Conservation (phyloP, 768 basidiomycete species). For the Arthromyces matolae region DNA sequence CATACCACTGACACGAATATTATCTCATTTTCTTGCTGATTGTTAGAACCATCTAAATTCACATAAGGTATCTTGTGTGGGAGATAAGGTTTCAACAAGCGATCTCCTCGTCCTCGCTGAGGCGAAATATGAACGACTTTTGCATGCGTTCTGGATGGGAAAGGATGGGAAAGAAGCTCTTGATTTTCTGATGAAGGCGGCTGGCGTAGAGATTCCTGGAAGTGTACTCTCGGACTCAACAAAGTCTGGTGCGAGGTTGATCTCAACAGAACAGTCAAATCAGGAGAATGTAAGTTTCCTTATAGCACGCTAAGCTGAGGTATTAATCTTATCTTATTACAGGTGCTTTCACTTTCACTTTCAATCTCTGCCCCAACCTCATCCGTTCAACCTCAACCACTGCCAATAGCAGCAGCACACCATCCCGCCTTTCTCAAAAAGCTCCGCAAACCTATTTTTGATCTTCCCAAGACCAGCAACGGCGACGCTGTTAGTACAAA, state of each 20-base stretch:
- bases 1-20: not conserved
- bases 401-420: conserved; percentile 46
- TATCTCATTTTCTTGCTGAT: not conserved
- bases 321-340: not conserved
- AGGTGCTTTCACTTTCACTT: not conserved
- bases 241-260: not conserved
- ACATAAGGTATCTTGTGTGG: no score
- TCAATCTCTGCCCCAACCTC: not conserved
- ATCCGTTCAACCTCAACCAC: conserved; percentile 19
- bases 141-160: conserved; percentile 23
- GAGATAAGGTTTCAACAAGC: conserved; percentile 26
- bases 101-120: conserved; percentile 28
- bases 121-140: conserved; percentile 27
- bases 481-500: not conserved
- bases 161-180: conserved; percentile 23
- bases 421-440: conserved; percentile 36
- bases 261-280: not conserved
- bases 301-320: not conserved
- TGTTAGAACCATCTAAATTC: conserved; percentile 15
- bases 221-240: not conserved
- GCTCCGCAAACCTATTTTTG: conserved; percentile 29
- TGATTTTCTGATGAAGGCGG: conserved; percentile 24
- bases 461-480: conserved; percentile 5
- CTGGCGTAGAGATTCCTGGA: conserved; percentile 19
- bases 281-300: not conserved